Base-by-base conservation (phyloP, 1,139 yeast genomes). In the Wickerhamiella pararugosa region DNA sequence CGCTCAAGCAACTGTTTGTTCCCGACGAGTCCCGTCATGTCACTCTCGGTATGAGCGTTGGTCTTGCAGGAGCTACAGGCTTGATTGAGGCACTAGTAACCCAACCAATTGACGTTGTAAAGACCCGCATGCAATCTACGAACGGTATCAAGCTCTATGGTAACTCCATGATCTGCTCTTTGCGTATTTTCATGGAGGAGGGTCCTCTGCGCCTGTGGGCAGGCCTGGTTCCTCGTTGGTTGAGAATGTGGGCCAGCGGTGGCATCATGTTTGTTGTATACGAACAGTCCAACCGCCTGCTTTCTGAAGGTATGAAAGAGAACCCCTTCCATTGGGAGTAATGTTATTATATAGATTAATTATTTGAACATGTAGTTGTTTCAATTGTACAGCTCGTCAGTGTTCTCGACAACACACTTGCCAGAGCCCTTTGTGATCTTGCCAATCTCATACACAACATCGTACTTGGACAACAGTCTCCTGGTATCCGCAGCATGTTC, bases 61-160 rank as follows among this genome's bases (percentile, higher is more conserved):
- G 25, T 64, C 69, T 55, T 62, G 69, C 69, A 1, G 51, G 55
- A 3, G 48, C 51, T 21, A 60, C 68, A 76, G 34, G 79, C 76
- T 30, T 61, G 65, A 40, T 82, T 76, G 93, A 84, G 26, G 82
- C 84, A 5, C 72, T 74, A 0, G 66, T 75, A 0, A 87, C 97
- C 0, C 97, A 87, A 61, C 98, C 98, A 0, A 65, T 90, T 21
- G 98, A 90, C 62, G 86, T 86, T 5, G 64, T 87, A 41, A 90
- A 90, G 61, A 76, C 95, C 1, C 74, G 94, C 56, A 75, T 86
- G 74, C 96, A 87, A 60, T 75, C 86, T 49, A 74, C 79, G 46
- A 69, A 71, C 56, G 79, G 78, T 8, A 67, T 72, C 47, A 60
- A 68, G 29, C 56, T 75, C 3, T 81, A 80, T 58, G 73, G 73